These are phyloP conservation scores for Plasmodium vivax DNA, from an alignment of 169 alveolate species.

Conservation along the genomic window DNA sequence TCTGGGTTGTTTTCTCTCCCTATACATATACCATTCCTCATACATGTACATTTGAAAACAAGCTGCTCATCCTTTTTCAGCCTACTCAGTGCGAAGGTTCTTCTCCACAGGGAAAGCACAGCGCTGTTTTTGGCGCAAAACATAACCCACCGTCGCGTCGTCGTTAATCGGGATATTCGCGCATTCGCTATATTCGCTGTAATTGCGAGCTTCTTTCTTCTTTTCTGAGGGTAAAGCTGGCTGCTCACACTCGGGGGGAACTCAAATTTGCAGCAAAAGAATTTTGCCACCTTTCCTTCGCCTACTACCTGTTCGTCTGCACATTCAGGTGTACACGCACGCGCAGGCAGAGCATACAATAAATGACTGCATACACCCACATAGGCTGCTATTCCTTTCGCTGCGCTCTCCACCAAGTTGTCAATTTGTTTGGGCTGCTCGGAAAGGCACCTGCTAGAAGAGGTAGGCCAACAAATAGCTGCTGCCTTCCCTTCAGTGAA, in stretches of 20 bases:
- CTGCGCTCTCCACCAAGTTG: background rate
- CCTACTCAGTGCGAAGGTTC: background rate
- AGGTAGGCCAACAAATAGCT: background rate
- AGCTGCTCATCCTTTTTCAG: constrained; percentile 33
- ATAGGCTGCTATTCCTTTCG: background rate
- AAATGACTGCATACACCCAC: background rate
- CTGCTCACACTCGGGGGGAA: background rate
- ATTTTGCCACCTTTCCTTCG: background rate
- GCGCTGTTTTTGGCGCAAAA: constrained; percentile 2
- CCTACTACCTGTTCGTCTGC: background rate
- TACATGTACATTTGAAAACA: constrained; percentile 2
- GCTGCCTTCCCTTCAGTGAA: background rate
- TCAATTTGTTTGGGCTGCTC: background rate
- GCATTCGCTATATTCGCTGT: background rate
- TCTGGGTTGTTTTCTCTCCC: background rate
- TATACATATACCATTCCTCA: constrained; percentile 42
- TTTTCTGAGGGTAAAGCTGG: background rate
- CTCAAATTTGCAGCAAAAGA: background rate
- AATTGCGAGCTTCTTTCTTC: background rate
- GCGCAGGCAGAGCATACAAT: background rate
- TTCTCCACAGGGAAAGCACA: constrained; percentile 1
- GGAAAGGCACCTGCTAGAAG: background rate
- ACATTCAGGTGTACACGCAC: background rate
- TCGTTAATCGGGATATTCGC: background rate
- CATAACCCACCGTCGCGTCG: constrained; percentile 2